A percentile compares a stretch with the other conserved stretches of the same genome.
phyloP scores from a whole-genome alignment of 163 green algal genomes.

The Scenedesmus sp. region DNA sequence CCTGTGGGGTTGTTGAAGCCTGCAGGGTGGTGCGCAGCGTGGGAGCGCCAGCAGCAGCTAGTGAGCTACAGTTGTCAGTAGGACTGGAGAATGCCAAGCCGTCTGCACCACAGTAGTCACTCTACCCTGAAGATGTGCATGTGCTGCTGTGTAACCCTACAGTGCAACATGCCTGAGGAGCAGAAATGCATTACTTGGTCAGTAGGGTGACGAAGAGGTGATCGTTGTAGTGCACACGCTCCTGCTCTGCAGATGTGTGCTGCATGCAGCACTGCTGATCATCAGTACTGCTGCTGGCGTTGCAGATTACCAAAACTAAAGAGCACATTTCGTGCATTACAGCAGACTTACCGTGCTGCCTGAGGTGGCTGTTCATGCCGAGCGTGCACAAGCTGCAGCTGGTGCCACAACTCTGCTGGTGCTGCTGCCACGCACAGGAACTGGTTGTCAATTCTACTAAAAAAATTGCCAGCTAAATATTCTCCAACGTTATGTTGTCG shows the following conservation, averaged over 20 bases:
- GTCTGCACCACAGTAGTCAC: no score
- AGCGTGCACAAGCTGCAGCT: constrained; percentile 10
- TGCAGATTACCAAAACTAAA: neutral
- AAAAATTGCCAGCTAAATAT: no score
- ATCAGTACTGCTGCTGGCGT: neutral
- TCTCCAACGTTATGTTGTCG: neutral
- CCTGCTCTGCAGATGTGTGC: neutral
- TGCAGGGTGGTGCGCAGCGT: neutral
- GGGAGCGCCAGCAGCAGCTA: neutral
- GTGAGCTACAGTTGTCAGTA: neutral
- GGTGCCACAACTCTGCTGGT: neutral
- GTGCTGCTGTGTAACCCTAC: no score
- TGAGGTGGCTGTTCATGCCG: constrained; percentile 13
- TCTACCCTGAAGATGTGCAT: no score
- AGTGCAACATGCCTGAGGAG: no score
- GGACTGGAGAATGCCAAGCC: neutral
- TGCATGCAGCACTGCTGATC: neutral
- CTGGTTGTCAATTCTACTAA: neutral
- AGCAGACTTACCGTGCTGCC: constrained; percentile 1
- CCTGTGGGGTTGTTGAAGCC: constrained; percentile 45
- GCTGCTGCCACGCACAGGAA: neutral
- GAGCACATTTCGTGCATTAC: neutral
- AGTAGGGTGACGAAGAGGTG: no score
- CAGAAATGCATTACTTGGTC: no score
- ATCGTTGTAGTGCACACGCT: no score